Percentiles rank a stretch among this genome's conserved stretches.
These are phyloP conservation scores for Trichosporon sp. DNA, from an alignment of 1,284 basidiomycete species.

Conservation along the genomic window DNA sequence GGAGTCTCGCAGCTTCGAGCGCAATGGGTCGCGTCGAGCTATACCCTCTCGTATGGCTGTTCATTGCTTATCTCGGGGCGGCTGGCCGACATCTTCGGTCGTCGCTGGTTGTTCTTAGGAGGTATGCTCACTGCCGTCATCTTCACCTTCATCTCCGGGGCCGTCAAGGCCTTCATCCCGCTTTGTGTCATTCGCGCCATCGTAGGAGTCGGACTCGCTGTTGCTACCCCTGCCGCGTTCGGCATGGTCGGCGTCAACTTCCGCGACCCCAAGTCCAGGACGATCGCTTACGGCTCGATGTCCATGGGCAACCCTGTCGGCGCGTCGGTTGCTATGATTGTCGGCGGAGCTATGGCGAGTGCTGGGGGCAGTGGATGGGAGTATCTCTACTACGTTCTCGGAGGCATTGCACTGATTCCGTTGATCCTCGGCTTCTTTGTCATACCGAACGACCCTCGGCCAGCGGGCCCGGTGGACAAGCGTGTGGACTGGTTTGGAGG, in stretches of 20 bases:
- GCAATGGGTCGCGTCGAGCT: conserved; percentile 55
- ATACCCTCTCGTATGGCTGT: conserved; percentile 54
- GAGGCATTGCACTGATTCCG: conserved; percentile 40
- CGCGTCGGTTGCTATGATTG: conserved; percentile 36
- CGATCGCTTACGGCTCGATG: conserved; percentile 45
- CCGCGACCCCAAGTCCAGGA: conserved; percentile 35
- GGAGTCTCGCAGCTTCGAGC: conserved; percentile 42
- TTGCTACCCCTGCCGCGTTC: conserved; percentile 42
- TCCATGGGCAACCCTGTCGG: conserved; percentile 43
- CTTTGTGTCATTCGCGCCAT: conserved; percentile 38
- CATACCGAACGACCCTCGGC: conserved; percentile 39
- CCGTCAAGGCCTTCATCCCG: conserved; percentile 28
- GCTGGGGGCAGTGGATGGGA: conserved; percentile 35
- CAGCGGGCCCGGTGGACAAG: conserved; percentile 20
- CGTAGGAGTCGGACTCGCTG: conserved; percentile 33
- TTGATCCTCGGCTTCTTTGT: conserved; percentile 40
- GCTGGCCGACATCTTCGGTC: conserved; percentile 55
- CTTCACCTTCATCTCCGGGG: conserved; percentile 37
- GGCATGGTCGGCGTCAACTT: conserved; percentile 50
- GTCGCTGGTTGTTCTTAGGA: conserved; percentile 48
- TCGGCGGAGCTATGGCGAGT: conserved; percentile 38
- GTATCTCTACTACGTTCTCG: conserved; percentile 49
- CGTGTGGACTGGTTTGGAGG: conserved; percentile 47
- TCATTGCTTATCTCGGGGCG: conserved; percentile 55
- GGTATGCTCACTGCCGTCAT: conserved; percentile 36